These are phyloP conservation scores for Lipomyces oligophaga DNA, from an alignment of 805 yeast genomes.

Conservation along the genomic window DNA sequence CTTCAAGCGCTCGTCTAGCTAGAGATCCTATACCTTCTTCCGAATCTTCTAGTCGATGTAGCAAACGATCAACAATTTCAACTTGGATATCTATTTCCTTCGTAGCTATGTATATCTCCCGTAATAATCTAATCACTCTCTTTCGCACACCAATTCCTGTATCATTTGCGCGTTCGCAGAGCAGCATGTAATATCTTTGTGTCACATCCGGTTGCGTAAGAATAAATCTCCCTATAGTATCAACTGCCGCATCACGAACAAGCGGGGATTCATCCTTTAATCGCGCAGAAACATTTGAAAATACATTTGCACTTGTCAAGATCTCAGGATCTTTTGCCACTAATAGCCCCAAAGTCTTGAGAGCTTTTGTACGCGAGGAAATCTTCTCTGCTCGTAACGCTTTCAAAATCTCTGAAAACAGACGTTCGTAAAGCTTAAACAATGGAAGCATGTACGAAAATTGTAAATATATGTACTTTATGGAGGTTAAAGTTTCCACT, in stretches of 20 bases:
- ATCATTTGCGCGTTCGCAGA: slow-evolving; percentile 52
- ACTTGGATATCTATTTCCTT: slow-evolving; percentile 37
- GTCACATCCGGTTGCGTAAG: slow-evolving; percentile 44
- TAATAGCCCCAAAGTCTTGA: slow-evolving; percentile 57
- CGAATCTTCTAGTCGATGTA: slow-evolving; percentile 63
- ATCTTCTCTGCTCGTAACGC: slow-evolving; percentile 49
- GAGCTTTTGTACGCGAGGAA: slow-evolving; percentile 58
- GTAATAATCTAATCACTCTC: slow-evolving; percentile 53
- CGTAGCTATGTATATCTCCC: slow-evolving; percentile 45
- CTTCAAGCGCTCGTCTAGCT: slow-evolving; percentile 17
- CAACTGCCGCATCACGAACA: slow-evolving; percentile 73
- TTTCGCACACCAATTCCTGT: slow-evolving; percentile 62
- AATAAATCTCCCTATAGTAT: slow-evolving; percentile 53
- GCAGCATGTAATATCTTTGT: slow-evolving; percentile 47
- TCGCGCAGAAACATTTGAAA: slow-evolving; percentile 48
- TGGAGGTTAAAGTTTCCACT: slow-evolving; percentile 16
- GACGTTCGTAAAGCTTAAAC: slow-evolving; percentile 46
- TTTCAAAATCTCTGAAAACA: slow-evolving; percentile 48
- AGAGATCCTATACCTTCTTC: slow-evolving; percentile 41
- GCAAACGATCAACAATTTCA: slow-evolving; percentile 48
- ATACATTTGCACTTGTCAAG: slow-evolving; percentile 49
- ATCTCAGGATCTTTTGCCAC: slow-evolving; percentile 52
- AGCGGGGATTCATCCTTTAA: slow-evolving; percentile 62
- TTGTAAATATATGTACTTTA: slow-evolving; percentile 32
- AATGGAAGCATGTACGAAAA: slow-evolving; percentile 27